These are phyloP conservation scores for Dentipellis fragilis DNA, from an alignment of 768 basidiomycete species.

Conservation along the genomic window DNA sequence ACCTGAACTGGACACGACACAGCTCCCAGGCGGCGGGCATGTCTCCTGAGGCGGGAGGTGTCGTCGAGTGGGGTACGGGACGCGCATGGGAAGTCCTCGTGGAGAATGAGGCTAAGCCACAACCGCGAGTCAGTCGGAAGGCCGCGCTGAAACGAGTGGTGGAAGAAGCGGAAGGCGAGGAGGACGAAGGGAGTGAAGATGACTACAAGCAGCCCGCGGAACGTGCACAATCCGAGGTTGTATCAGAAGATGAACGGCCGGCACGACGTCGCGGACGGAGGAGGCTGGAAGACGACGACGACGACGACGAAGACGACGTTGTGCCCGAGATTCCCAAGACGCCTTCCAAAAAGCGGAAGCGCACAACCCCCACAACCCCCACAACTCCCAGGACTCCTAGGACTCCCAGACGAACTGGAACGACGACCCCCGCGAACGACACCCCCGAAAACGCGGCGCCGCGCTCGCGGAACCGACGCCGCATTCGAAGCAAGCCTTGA, in stretches of 20 bases:
- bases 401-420: constrained; percentile 14
- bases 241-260: constrained; percentile 12
- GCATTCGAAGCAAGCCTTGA: constrained; percentile 14
- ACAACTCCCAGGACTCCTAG: constrained; percentile 9
- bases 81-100: constrained; percentile 14
- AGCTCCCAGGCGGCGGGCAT: constrained; percentile 27
- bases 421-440: constrained; percentile 9
- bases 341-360: constrained; percentile 45
- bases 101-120: constrained; percentile 1
- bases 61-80: constrained; percentile 12
- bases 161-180: constrained; percentile 3
- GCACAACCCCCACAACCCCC: constrained; percentile 14
- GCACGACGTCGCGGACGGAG: neutral
- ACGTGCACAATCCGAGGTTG: constrained; percentile 29
- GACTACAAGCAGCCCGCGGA: constrained; percentile 15
- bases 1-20: constrained; percentile 49
- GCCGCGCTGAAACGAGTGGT: neutral
- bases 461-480: constrained; percentile 25
- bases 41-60: constrained; percentile 1
- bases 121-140: constrained; percentile 1
- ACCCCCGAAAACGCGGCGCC: constrained; percentile 8
- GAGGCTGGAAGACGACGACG: constrained; percentile 8
- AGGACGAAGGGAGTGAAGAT: constrained; percentile 7
- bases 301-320: constrained; percentile 16
- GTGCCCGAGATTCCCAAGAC: constrained; percentile 30